A percentile compares a stretch with the other conserved stretches of the same genome.
Conservation (phyloP, 1,284 basidiomycete genomes). For the Cryptococcus sp. region DNA sequence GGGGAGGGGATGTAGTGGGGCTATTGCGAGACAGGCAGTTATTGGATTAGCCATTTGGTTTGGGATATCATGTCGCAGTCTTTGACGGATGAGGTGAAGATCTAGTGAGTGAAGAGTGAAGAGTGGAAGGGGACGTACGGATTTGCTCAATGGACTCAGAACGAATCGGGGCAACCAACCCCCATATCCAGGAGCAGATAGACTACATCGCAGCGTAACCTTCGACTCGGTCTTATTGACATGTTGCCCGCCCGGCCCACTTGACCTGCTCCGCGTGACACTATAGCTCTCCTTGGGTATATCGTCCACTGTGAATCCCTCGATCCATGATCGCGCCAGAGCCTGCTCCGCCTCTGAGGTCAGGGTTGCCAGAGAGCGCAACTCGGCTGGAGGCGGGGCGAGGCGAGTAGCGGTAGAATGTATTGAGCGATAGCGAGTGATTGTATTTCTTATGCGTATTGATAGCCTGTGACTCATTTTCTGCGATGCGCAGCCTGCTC, state of each 20-base stretch:
- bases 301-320: conserved; percentile 38
- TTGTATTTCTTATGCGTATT: too few species aligned
- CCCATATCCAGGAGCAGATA: conserved; percentile 21
- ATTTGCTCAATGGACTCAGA: conserved; percentile 31
- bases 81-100: background rate
- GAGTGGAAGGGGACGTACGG: conserved; percentile 35
- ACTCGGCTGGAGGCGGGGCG: too few species aligned
- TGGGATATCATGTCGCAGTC: too few species aligned
- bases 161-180: conserved; percentile 49
- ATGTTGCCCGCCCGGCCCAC: conserved; percentile 53
- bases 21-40: conserved; percentile 28
- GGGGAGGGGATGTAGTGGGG: conserved; percentile 43
- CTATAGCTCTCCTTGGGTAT: conserved; percentile 44
- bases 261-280: conserved; percentile 43
- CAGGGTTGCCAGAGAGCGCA: too few species aligned
- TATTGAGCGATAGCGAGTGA: too few species aligned
- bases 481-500: too few species aligned
- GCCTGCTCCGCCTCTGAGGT: conserved; percentile 24
- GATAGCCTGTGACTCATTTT: too few species aligned
- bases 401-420: too few species aligned
- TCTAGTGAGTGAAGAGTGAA: background rate
- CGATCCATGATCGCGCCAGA: conserved; percentile 38
- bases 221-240: conserved; percentile 54
- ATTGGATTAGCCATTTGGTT: too few species aligned
- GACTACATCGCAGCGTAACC: conserved; percentile 40